A percentile compares a stretch with the other conserved stretches of the same genome.
phyloP scores from a whole-genome alignment of 306 rosid genomes.

The Ammopiptanthus mongolicus region DNA sequence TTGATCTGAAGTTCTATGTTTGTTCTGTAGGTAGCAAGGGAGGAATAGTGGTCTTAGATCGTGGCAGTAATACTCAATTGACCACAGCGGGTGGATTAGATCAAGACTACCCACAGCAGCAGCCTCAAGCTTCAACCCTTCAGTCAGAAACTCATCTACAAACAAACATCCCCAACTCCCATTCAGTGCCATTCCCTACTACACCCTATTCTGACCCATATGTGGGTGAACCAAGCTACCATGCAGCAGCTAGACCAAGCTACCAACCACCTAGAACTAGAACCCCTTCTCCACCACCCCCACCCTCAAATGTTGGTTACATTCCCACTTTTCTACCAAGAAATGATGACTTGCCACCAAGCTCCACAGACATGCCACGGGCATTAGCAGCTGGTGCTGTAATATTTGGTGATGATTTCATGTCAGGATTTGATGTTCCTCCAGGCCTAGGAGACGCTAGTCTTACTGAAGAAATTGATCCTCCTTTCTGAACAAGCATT shows the following conservation, averaged over 20 bases:
- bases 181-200: conserved; percentile 39
- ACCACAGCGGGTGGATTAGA: conserved; percentile 37
- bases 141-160: conserved; percentile 35
- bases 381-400: conserved; percentile 85
- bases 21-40: conserved; percentile 40
- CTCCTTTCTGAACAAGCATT: conserved; percentile 41
- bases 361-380: conserved; percentile 43
- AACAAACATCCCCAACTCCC: conserved; percentile 24
- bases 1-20: neutral
- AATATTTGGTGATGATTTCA: conserved; percentile 78
- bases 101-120: conserved; percentile 26
- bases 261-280: conserved; percentile 37
- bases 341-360: conserved; percentile 33
- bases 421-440: conserved; percentile 63
- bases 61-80: conserved; percentile 30
- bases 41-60: conserved; percentile 27
- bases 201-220: conserved; percentile 42
- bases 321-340: conserved; percentile 50
- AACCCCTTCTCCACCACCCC: conserved; percentile 57
- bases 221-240: conserved; percentile 43
- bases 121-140: conserved; percentile 30
- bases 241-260: conserved; percentile 39
- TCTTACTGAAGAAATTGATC: conserved; percentile 32
- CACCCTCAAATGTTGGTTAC: conserved; percentile 54
- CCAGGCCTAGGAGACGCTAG: conserved; percentile 42